Conservation (phyloP, 306 rosid genomes). For the Lathyrus sativus region DNA sequence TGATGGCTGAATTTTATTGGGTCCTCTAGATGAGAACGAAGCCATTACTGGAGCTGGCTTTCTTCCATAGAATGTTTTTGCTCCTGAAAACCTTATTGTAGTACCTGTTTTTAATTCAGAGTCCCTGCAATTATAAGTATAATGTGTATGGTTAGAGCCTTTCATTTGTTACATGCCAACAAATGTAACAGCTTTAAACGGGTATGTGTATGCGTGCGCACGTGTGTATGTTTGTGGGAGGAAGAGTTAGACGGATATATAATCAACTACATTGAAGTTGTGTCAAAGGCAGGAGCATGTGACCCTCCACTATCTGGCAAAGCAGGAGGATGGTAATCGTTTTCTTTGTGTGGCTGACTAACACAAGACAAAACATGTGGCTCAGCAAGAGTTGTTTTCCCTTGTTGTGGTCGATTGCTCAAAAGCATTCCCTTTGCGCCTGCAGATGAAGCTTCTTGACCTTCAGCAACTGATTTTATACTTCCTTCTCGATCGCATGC, state of each 20-base stretch:
- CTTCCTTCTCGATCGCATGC: constrained; percentile 46
- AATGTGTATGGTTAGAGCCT: background rate
- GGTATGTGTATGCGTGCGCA: too few species aligned
- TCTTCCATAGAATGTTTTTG: constrained; percentile 31
- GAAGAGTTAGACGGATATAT: too few species aligned
- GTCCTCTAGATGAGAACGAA: constrained; percentile 45
- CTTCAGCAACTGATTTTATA: constrained; percentile 50
- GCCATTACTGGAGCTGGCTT: constrained; percentile 45
- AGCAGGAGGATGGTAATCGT: too few species aligned
- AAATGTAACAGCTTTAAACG: background rate
- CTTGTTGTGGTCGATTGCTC: constrained; percentile 35
- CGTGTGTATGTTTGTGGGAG: too few species aligned
- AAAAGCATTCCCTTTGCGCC: constrained; percentile 69
- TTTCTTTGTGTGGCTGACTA: too few species aligned
- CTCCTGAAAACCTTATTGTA: constrained; percentile 29
- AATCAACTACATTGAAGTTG: too few species aligned
- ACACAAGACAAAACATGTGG: constrained; percentile 47
- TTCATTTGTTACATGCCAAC: background rate
- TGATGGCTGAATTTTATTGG: constrained; percentile 39
- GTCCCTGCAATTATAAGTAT: constrained; percentile 33
- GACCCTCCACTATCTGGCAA: too few species aligned
- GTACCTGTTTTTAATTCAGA: background rate
- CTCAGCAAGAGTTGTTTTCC: constrained; percentile 46
- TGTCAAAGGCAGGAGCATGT: too few species aligned
- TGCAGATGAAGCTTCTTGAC: constrained; percentile 40